Evolutionary conservation across 805 yeast genomes (phyloP), one percentile per base, ranked within the genome.

Genomic region (Sungouiozyma ichnusensis): DNA sequence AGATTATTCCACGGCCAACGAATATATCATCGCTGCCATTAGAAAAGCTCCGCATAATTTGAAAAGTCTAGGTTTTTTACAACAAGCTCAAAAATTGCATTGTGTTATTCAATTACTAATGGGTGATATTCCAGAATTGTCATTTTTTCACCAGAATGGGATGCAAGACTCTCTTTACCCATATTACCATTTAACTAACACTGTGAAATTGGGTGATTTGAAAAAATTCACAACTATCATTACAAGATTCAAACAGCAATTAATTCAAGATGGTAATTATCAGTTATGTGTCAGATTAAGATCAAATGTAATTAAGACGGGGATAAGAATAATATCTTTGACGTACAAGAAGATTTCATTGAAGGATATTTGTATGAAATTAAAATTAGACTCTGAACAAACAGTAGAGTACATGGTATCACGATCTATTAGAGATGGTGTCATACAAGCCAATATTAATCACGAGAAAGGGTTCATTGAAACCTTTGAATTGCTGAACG

Each of bases 301-400:
- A 62, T 95, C 94, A 59, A 92, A 90, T 62, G 99, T 92, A 47
- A 92, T 92, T 65, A 92, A 90, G 67, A 88, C 99, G 1, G 99
- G 98, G 57, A 86, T 92, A 47, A 77, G 97, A 63, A 83, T 85
- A 55, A 85, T 92, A 57, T 85, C 95, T 11, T 69, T 92, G 54
- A 80, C 96, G 5, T 92, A 92, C 68, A 83, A 92, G 46, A 80
- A 77, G 60, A 92, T 92, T 47, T 85, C 97, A 3, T 73, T 92
- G 54, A 84, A 82, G 63, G 99, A 92, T 58, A 87, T 92, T 44
- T 92, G 98, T 64, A 74, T 92, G 54, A 85, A 90, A 59, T 74
- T 92, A 58, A 87, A 84, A 52, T 73, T 92, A 48, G 98, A 90
- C 55, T 80, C 88, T 38, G 99, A 92, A 67, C 88, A 92, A 57